Base-by-base conservation (phyloP, 208 protist genomes). In the Wallacemonas collosoma region DNA sequence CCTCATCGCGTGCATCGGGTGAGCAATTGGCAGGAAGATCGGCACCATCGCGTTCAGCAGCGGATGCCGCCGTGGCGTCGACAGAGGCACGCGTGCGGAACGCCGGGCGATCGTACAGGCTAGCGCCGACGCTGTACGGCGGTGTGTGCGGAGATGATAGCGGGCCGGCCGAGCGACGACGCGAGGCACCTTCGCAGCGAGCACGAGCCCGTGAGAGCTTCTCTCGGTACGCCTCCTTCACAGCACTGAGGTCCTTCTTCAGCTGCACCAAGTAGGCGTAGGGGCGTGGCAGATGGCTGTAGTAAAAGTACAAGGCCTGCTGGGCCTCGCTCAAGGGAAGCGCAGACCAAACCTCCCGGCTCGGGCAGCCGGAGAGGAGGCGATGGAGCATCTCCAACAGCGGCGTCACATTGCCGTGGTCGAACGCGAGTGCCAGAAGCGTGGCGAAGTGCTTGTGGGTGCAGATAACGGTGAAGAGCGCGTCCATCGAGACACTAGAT, bases 351-450 rank as follows among this genome's bases (percentile, higher is more conserved):
- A 44, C 12, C 17, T 39, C 74, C 72, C 36, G 44, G 62, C 44
- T 61, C 41, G 50, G 45, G 58, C 53, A 51, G 60, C 43, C 57
- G 36, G 7, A 36, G 36, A 87, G 68, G 51, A 89, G 62, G 35
- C 62, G 54, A 15, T 64, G 57, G 56, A 93, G 65, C 58, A 85
- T 83, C 58, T 55, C 41, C 35, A 83, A 78, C 12, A 95, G 79
- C 35, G 79, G 79, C 57, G 51, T 62, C 51, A 77, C 44, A 48
- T 82, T 62, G 39, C 90, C 87, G 2, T 66, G 58, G 79, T 95
- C 85, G 77, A 89, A 95, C 9, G 87, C 85, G 8, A 71, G 39
- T 4, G 83, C 83, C 12, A 93, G 66, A 1, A 89, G 81, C 43
- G 62, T 45, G 44, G 81, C 71, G 68, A 80, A 92, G 44, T 75